Evolutionary conservation across 1,284 basidiomycete species (phyloP).

Genomic region (Tetrapyrgos nigripes): DNA sequence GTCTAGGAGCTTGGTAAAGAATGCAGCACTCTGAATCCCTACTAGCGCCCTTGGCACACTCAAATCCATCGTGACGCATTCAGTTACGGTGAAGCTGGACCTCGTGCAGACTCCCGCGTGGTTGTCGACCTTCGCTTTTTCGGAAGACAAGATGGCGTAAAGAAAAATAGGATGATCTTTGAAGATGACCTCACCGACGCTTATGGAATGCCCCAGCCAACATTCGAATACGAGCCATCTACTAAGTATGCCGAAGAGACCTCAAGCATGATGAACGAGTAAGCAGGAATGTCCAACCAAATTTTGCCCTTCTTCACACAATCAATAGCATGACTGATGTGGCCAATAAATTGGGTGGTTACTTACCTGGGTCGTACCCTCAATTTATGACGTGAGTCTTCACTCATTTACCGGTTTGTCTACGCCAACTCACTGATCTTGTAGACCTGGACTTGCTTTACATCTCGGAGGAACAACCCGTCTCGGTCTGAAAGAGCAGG

Average conservation of each 20-base stretch:
- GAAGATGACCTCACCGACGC: constrained; percentile 27
- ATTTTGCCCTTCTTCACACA: constrained; percentile 1
- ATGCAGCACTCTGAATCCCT: neutral
- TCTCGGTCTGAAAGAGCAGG: constrained; percentile 14
- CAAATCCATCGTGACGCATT: constrained; percentile 30
- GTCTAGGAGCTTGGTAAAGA: too few relatives aligned
- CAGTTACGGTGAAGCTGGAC: constrained; percentile 30
- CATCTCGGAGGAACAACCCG: constrained; percentile 21
- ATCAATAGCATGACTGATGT: constrained; percentile 19
- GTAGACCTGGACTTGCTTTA: constrained; percentile 19
- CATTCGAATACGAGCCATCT: constrained; percentile 17
- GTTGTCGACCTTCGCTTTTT: constrained; percentile 33
- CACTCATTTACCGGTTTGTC: neutral
- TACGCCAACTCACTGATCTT: neutral
- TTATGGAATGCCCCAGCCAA: constrained; percentile 45
- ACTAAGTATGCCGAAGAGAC: constrained; percentile 8
- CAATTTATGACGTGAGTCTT: constrained; percentile 23
- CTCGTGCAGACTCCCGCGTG: constrained; percentile 25
- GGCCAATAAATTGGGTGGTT: constrained; percentile 21
- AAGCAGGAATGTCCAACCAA: neutral
- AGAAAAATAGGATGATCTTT: constrained; percentile 31
- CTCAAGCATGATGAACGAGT: neutral
- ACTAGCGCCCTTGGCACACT: constrained; percentile 1
- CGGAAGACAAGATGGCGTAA: constrained; percentile 19
- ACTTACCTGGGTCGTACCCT: constrained; percentile 26